phyloP scores from a whole-genome alignment of 2,329 filamentous ascomycete genomes.

The Phialophora macrospora region DNA sequence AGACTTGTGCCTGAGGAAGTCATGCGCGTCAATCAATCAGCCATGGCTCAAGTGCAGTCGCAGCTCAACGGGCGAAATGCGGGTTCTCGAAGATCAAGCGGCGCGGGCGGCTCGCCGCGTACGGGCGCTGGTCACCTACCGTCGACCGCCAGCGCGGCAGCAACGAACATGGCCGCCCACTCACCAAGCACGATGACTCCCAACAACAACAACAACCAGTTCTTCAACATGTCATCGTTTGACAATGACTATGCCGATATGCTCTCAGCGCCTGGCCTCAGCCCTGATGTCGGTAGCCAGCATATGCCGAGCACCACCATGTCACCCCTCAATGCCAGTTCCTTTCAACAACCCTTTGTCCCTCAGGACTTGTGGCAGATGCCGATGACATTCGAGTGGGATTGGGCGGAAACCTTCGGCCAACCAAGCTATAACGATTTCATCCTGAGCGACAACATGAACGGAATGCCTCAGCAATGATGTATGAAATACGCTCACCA shows the following conservation, averaged over 20 bases:
- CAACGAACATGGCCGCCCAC: conserved; percentile 8
- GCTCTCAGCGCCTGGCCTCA: conserved; percentile 45
- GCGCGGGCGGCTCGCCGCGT: conserved; percentile 30
- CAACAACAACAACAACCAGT: conserved; percentile 35
- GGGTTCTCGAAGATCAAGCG: conserved; percentile 29
- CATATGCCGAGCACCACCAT: conserved; percentile 42
- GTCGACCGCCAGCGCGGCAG: conserved; percentile 6
- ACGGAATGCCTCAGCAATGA: conserved; percentile 34
- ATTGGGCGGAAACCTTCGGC: conserved; percentile 60
- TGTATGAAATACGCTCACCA: conserved; percentile 8
- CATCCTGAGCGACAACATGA: conserved; percentile 32
- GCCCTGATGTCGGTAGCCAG: conserved; percentile 44
- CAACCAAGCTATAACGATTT: conserved; percentile 33
- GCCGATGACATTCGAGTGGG: conserved; percentile 96
- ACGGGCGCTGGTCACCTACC: conserved; percentile 11
- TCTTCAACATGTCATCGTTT: conserved; percentile 40
- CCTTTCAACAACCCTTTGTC: conserved; percentile 83
- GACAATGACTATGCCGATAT: conserved; percentile 48
- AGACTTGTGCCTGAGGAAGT: conserved; percentile 59
- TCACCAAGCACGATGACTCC: conserved; percentile 25
- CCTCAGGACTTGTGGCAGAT: conserved; percentile 94
- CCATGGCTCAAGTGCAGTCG: conserved; percentile 40
- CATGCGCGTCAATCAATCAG: conserved; percentile 35
- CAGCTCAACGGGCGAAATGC: conserved; percentile 33
- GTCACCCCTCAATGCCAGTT: conserved; percentile 45